These are phyloP conservation scores for Amanita phalloides DNA, from an alignment of 768 basidiomycete species.

Conservation along the genomic window DNA sequence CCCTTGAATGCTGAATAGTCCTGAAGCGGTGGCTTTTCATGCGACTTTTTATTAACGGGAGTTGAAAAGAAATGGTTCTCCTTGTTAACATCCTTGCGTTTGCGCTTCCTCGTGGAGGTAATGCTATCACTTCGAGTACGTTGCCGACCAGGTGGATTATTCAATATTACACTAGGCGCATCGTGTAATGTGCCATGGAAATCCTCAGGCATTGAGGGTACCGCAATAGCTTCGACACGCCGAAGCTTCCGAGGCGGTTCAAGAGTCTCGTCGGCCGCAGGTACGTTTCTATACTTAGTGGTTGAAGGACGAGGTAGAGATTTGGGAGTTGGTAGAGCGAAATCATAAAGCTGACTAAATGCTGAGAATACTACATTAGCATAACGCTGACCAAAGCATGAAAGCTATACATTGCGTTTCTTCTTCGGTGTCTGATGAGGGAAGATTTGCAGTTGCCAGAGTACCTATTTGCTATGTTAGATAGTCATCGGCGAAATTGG, in stretches of 20 bases:
- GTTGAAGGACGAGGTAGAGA: not conserved
- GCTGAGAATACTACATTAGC: not conserved
- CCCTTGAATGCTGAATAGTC: slow-evolving; percentile 46
- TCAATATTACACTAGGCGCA: not conserved
- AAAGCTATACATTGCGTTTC: slow-evolving; percentile 9
- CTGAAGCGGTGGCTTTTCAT: slow-evolving; percentile 14
- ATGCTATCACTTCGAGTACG: not conserved
- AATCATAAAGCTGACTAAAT: not conserved
- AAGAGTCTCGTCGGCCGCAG: not conserved
- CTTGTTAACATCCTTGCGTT: slow-evolving; percentile 14
- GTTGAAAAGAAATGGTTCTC: slow-evolving; percentile 10
- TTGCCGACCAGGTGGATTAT: not conserved
- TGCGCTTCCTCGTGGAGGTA: not conserved
- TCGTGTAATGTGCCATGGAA: not conserved
- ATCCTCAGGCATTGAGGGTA: not conserved
- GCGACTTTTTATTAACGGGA: slow-evolving; percentile 11
- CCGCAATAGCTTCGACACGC: not conserved
- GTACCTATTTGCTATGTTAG: not conserved
- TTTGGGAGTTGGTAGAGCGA: not conserved
- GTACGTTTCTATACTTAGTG: not conserved
- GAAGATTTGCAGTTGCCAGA: not conserved
- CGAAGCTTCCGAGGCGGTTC: slow-evolving; percentile 3
- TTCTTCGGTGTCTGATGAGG: slow-evolving; percentile 15
- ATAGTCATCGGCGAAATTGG: not conserved
- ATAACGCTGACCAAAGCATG: not conserved